Percentiles rank a stretch among this genome's conserved stretches.
Conservation (phyloP, 371 early-diverging fungal genomes). For the Mortierella sp. region DNA sequence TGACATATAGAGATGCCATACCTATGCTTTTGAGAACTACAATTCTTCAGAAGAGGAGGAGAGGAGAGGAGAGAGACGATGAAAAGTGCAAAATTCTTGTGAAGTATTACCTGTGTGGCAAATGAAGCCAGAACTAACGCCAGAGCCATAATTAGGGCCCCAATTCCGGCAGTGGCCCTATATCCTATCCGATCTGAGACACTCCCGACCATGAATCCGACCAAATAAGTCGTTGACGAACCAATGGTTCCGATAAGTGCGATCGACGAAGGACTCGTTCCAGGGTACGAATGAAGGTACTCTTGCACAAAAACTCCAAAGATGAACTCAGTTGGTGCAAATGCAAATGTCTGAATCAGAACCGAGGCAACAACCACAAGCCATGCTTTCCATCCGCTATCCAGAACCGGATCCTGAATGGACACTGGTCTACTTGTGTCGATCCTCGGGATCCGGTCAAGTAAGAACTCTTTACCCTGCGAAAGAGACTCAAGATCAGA, state of each 20-base stretch:
- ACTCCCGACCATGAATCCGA: conserved; percentile 20
- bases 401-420: not conserved
- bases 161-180: conserved; percentile 4
- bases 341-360: conserved; percentile 35
- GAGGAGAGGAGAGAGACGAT: too few species aligned
- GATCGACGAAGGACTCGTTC: conserved; percentile 8
- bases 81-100: not conserved
- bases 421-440: not conserved
- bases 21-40: conserved; percentile 9
- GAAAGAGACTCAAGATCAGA: not conserved
- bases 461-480: too few species aligned
- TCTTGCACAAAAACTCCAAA: conserved; percentile 35
- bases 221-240: conserved; percentile 15
- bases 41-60: too few species aligned
- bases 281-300: conserved; percentile 10
- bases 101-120: conserved; percentile 12
- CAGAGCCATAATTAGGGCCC: conserved; percentile 13
- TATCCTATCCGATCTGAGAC: conserved; percentile 24
- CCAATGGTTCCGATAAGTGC: conserved; percentile 34
- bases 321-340: conserved; percentile 41
- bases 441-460: not conserved
- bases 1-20: conserved; percentile 73
- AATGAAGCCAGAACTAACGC: conserved; percentile 24
- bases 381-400: conserved; percentile 26
- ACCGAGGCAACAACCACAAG: conserved; percentile 22